Evolutionary conservation across 345 rosid species (phyloP).

Genomic region (Linum lewisii): DNA sequence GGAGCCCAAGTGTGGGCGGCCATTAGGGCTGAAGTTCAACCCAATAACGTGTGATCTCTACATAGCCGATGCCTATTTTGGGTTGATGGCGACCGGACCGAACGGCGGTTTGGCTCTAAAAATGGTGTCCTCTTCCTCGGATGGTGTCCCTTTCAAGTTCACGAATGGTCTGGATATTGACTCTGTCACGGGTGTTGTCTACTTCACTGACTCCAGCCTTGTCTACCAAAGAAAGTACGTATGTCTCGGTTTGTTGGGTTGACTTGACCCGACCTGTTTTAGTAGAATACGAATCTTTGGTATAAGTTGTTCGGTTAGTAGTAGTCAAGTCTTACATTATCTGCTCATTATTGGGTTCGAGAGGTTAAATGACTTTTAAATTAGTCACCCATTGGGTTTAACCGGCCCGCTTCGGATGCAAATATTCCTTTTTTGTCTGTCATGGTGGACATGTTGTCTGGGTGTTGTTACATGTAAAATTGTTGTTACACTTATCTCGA

Average conservation of each 20-base stretch:
- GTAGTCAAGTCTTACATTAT: too few species aligned
- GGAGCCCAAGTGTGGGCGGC: slow-evolving; percentile 26
- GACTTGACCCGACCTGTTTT: neutral
- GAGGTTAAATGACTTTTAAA: too few species aligned
- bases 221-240: slow-evolving; percentile 18
- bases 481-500: too few species aligned
- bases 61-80: slow-evolving; percentile 26
- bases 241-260: neutral
- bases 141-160: slow-evolving; percentile 17
- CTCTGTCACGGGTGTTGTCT: slow-evolving; percentile 12
- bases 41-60: slow-evolving; percentile 22
- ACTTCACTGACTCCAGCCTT: slow-evolving; percentile 21
- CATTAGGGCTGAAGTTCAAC: slow-evolving; percentile 19
- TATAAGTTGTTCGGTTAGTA: too few species aligned
- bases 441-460: too few species aligned
- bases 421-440: too few species aligned
- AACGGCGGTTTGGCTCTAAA: slow-evolving; percentile 18
- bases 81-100: slow-evolving; percentile 19
- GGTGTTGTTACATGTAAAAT: too few species aligned
- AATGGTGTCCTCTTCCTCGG: slow-evolving; percentile 13
- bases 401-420: too few species aligned
- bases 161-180: slow-evolving; percentile 22
- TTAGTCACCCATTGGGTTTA: too few species aligned
- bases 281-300: too few species aligned
- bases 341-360: too few species aligned